Percentiles rank a stretch among this genome's conserved stretches.
Evolutionary conservation across 2,329 filamentous ascomycete species (phyloP).

Genomic region (Podosphaera fusca): DNA sequence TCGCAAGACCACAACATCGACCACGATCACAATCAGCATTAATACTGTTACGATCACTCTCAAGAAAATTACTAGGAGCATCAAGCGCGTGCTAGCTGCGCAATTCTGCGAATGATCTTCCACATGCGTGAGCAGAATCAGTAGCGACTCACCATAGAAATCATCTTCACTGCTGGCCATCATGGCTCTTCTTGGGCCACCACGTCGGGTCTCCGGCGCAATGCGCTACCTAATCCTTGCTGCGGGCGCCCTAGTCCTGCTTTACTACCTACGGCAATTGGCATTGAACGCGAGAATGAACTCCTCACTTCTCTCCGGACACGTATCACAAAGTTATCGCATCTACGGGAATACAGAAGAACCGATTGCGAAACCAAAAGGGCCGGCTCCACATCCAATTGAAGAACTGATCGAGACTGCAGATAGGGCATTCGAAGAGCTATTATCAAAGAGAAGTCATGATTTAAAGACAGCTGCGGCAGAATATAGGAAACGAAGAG

Average conservation of each 20-base stretch:
- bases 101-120: no score
- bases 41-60: no score
- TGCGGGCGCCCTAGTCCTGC: constrained; percentile 2
- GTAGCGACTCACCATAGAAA: no score
- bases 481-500: constrained; percentile 30
- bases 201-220: constrained; percentile 10
- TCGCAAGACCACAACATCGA: no score
- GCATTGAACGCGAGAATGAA: constrained; percentile 1
- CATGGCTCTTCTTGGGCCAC: constrained; percentile 13
- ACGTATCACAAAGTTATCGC: constrained; percentile 2
- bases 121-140: no score
- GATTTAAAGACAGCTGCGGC: constrained; percentile 23
- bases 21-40: no score
- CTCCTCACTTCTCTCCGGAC: constrained; percentile 2
- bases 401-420: constrained; percentile 22
- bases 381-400: constrained; percentile 19
- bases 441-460: constrained; percentile 20
- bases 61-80: no score
- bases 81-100: no score
- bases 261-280: constrained; percentile 5
- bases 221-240: constrained; percentile 6
- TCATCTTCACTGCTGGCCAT: background rate
- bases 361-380: constrained; percentile 2
- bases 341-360: background rate
- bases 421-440: constrained; percentile 18